Percentiles rank a stretch among this genome's conserved stretches.
phyloP scores from a whole-genome alignment of 177 flowering plant genomes.

The Vitis hybrid region DNA sequence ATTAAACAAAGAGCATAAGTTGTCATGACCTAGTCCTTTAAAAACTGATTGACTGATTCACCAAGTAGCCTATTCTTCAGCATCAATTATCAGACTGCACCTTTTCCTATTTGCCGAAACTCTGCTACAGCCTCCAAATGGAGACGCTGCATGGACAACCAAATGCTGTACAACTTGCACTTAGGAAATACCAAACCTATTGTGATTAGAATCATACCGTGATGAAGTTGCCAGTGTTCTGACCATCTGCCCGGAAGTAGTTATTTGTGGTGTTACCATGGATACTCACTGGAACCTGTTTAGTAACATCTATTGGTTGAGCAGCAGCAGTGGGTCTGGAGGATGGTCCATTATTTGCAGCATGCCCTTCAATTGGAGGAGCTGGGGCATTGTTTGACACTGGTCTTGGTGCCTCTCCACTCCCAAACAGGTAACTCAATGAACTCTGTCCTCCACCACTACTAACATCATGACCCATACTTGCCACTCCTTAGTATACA shows the following conservation, averaged over 20 bases:
- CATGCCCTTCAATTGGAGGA: slow-evolving; percentile 24
- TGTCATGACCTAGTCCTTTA: too few relatives aligned
- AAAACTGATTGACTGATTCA: too few relatives aligned
- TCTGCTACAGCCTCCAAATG: too few relatives aligned
- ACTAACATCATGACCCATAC: slow-evolving; percentile 72
- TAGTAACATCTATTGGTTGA: slow-evolving; percentile 36
- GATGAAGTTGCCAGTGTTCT: slow-evolving; percentile 69
- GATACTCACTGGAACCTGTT: slow-evolving; percentile 64
- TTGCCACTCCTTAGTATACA: not conserved
- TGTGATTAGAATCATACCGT: slow-evolving; percentile 35
- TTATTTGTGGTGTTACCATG: slow-evolving; percentile 52
- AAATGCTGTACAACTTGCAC: too few relatives aligned
- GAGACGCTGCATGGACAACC: too few relatives aligned
- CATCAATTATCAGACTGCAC: too few relatives aligned
- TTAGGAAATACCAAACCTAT: too few relatives aligned
- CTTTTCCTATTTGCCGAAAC: too few relatives aligned
- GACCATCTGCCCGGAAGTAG: slow-evolving; percentile 67
- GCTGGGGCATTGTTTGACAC: slow-evolving; percentile 28
- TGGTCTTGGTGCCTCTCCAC: slow-evolving; percentile 63
- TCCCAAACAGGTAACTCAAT: slow-evolving; percentile 68
- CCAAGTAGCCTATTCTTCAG: too few relatives aligned
- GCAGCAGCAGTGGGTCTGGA: slow-evolving; percentile 39
- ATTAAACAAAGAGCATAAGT: too few relatives aligned
- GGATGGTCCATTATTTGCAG: slow-evolving; percentile 27
- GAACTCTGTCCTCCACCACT: slow-evolving; percentile 79